These are phyloP conservation scores for Trichoderma sp. DNA, from an alignment of 2,329 filamentous ascomycete genomes.

Conservation along the genomic window DNA sequence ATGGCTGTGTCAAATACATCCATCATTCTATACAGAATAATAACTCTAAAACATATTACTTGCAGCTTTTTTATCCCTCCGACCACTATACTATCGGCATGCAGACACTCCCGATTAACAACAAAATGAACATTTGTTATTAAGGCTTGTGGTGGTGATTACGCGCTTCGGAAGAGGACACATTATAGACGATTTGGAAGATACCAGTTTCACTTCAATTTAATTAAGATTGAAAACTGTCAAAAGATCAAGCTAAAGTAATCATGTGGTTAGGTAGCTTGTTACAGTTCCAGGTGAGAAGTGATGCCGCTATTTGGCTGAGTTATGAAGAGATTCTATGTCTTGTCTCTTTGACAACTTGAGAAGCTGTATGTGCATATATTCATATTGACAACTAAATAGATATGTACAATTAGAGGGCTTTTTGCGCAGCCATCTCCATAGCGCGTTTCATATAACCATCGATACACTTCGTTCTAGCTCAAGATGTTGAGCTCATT, in stretches of 20 bases:
- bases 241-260: neutral
- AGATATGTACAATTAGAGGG: neutral
- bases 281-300: neutral
- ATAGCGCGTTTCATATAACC: neutral
- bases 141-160: neutral
- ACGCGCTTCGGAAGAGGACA: neutral
- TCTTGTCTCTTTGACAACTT: neutral
- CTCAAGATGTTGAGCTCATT: neutral
- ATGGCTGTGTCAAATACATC: neutral
- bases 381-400: neutral
- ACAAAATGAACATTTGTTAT: neutral
- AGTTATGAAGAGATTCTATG: neutral
- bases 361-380: neutral
- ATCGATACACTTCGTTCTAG: neutral
- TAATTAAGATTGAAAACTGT: neutral
- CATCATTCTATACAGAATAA: neutral
- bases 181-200: neutral
- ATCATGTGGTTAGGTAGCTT: neutral
- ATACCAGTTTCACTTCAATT: neutral
- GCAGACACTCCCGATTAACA: neutral
- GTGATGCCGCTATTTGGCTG: neutral
- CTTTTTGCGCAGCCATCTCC: neutral
- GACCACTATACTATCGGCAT: neutral
- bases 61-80: neutral
- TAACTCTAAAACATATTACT: neutral